Evolutionary conservation across 345 rosid species (phyloP), one percentile per base, ranked within the genome.

Genomic region (Rubroshorea leprosula): DNA sequence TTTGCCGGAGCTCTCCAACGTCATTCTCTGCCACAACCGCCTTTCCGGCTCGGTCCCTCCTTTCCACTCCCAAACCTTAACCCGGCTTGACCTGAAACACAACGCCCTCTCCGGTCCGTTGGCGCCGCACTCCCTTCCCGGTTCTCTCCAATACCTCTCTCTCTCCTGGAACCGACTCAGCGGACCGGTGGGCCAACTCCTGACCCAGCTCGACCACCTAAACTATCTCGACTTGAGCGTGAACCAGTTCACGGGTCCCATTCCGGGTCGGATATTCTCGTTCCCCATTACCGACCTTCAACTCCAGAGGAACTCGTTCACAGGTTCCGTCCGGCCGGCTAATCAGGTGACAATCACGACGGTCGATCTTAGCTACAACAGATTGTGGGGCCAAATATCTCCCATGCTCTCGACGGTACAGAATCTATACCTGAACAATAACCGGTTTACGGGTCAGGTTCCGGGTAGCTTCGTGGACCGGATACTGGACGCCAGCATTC

Each of bases 361-460:
- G 69, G 79, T 93, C 5, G 99, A 93, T 72, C 69, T 93, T 1
- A 93, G 99, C 75, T 81, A 77, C 80, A 93, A 93, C 68, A 41
- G 86, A 29, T 69, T 89, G 51, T 85, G 83, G 27, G 99, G 95
- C 24, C 67, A 55, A 64, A 74, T 93, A 43, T 93, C 97, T 9
- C 80, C 97, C 12, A 57, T 83, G 78, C 78, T 93, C 66, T 83
- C 95, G 26, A 76, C 83, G 61, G 99, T 93, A 15, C 89, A 82
- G 81, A 86, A 80, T 50, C 65, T 92, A 15, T 89, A 83, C 79
- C 64, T 92, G 22, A 92, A 92, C 53, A 92, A 89, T 51, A 92
- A 92, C 87, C 91, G 84, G 70, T 92, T 92, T 61, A 73, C 71
- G 1, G 98, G 98, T 17, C 76, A 72, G 63, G 91, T 92, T 1